These are phyloP conservation scores for Bruguiera parviflora DNA, from an alignment of 345 rosid genomes.

Conservation along the genomic window DNA sequence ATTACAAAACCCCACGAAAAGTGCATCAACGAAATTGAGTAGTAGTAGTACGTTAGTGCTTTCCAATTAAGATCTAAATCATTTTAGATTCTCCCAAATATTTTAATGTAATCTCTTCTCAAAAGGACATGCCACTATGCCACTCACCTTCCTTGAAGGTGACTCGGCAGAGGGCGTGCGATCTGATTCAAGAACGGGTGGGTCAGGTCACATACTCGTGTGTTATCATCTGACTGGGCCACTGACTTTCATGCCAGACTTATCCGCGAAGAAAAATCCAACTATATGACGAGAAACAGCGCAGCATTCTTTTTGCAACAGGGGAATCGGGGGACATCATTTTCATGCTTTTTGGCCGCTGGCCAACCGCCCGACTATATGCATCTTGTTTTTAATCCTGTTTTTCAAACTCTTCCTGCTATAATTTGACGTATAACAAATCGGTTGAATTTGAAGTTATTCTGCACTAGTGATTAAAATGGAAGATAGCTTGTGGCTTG, in stretches of 20 bases:
- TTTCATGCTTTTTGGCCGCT: not conserved
- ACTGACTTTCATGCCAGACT: slow-evolving; percentile 14
- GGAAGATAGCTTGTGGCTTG: too few species aligned
- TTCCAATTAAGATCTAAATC: too few species aligned
- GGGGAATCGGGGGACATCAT: not conserved
- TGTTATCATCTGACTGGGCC: not conserved
- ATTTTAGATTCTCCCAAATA: too few species aligned
- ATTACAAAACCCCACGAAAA: too few species aligned
- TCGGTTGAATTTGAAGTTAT: too few species aligned
- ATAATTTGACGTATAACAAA: too few species aligned
- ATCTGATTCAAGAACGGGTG: not conserved
- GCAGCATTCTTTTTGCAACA: not conserved
- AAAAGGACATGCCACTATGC: not conserved
- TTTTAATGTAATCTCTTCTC: too few species aligned
- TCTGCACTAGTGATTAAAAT: too few species aligned
- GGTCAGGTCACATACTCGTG: not conserved
- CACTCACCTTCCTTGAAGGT: slow-evolving; percentile 18
- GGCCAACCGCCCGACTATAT: not conserved
- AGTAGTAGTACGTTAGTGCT: too few species aligned
- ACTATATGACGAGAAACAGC: not conserved
- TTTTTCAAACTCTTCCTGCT: too few species aligned
- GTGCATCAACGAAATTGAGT: too few species aligned
- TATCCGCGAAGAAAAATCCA: not conserved
- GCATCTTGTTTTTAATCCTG: too few species aligned
- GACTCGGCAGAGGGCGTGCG: not conserved